Evolutionary conservation across 805 yeast genomes (phyloP).

Genomic region (Wickerhamiella azyma): DNA sequence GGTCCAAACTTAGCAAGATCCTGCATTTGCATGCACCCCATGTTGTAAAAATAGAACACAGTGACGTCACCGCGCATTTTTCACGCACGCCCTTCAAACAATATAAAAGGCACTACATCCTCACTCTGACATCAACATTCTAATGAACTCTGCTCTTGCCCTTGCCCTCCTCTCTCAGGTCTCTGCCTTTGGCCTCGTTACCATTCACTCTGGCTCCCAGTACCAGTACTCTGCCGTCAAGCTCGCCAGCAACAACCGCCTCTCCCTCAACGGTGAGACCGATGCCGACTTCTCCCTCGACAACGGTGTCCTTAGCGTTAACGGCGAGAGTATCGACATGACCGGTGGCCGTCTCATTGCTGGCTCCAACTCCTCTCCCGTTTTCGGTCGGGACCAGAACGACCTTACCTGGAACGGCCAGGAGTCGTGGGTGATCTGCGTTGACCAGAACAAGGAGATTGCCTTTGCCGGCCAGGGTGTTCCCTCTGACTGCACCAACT

Average conservation of each 20-base stretch:
- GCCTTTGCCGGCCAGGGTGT: background rate
- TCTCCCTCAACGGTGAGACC: slow-evolving; percentile 5
- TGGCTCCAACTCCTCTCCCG: background rate
- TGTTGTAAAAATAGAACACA: too few relatives aligned
- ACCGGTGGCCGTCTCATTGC: background rate
- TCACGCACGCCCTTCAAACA: background rate
- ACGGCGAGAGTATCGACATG: background rate
- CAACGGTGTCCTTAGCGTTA: background rate
- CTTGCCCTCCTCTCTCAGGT: background rate
- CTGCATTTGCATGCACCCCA: too few relatives aligned
- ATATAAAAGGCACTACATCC: background rate
- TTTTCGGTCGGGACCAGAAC: background rate
- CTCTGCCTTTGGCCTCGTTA: background rate
- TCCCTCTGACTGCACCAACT: background rate
- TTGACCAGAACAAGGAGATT: background rate
- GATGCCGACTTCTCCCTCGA: background rate
- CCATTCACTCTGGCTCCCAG: slow-evolving; percentile 1
- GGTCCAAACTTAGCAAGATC: background rate
- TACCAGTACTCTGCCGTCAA: background rate
- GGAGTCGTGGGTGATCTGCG: background rate
- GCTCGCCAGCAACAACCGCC: slow-evolving; percentile 2
- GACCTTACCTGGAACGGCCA: background rate
- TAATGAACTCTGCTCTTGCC: slow-evolving; percentile 3
- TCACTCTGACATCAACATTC: background rate
- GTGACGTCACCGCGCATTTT: background rate